phyloP scores from a whole-genome alignment of 257 asterid species.

The Plectranthus barbatus region DNA sequence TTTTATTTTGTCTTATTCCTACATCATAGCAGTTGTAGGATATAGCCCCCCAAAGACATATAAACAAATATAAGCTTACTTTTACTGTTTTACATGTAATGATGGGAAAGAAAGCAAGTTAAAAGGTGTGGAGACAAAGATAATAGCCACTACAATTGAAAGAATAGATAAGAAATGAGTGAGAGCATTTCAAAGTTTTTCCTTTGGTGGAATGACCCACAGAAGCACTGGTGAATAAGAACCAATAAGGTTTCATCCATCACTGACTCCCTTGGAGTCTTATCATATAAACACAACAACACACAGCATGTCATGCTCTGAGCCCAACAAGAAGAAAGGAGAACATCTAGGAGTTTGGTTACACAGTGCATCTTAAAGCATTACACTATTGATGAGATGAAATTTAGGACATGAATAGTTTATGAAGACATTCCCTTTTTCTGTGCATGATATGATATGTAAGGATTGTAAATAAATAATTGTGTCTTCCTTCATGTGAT shows the following conservation, averaged over 20 bases:
- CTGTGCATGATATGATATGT: not conserved
- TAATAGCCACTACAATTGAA: not conserved
- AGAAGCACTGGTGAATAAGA: not conserved
- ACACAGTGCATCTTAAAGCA: not conserved
- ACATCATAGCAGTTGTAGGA: not conserved
- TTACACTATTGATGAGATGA: not conserved
- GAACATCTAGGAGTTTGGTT: not conserved
- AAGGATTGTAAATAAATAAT: not conserved
- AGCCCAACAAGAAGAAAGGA: not conserved
- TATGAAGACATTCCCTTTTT: not conserved
- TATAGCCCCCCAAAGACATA: not conserved
- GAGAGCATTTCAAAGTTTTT: not conserved
- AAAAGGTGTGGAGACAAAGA: not conserved
- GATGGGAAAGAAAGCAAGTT: not conserved
- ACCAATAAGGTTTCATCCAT: not conserved
- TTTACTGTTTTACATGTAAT: not conserved
- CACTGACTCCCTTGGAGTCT: not conserved
- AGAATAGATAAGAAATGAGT: not conserved
- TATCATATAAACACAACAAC: not conserved
- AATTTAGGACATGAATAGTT: no score
- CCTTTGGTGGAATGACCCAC: not conserved
- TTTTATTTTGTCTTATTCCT: constrained; percentile 5
- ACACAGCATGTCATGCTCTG: no score
- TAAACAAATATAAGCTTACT: no score
- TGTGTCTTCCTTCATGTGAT: not conserved